phyloP scores from a whole-genome alignment of 345 rosid species.

The Lumnitzera littorea region DNA sequence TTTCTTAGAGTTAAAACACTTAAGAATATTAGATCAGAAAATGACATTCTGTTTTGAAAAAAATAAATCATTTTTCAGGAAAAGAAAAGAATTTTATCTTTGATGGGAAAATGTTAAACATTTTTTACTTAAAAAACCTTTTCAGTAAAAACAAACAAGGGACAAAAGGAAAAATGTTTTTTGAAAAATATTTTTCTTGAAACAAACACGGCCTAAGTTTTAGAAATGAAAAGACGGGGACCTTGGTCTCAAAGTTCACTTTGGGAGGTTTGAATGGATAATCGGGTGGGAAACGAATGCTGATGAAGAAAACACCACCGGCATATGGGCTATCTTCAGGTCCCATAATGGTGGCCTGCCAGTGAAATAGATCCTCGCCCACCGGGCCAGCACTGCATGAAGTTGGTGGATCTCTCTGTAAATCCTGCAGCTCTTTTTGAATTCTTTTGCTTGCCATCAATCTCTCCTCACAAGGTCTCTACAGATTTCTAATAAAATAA shows the following conservation, averaged over 20 bases:
- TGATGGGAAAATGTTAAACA: too few relatives aligned
- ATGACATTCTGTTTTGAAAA: too few relatives aligned
- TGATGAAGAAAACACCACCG: conserved; percentile 17
- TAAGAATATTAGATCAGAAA: too few relatives aligned
- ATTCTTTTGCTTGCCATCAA: conserved; percentile 21
- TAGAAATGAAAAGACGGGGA: background rate
- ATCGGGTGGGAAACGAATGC: conserved; percentile 16
- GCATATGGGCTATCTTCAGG: conserved; percentile 16
- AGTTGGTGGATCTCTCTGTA: conserved; percentile 19
- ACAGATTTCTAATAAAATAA: background rate
- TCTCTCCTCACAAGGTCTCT: background rate
- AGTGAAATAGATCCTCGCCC: conserved; percentile 19
- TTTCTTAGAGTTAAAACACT: too few relatives aligned
- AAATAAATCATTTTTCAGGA: too few relatives aligned
- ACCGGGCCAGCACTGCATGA: conserved; percentile 20
- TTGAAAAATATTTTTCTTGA: too few relatives aligned
- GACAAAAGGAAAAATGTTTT: too few relatives aligned
- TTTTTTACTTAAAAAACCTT: too few relatives aligned
- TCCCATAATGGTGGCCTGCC: conserved; percentile 22
- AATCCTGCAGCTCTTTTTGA: conserved; percentile 20
- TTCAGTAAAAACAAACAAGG: too few relatives aligned
- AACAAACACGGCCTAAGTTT: too few relatives aligned
- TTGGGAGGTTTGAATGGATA: conserved; percentile 22
- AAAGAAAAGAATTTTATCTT: too few relatives aligned
- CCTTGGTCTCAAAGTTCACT: conserved; percentile 20